Base-by-base conservation (phyloP, 139 green algal genomes). In the Tetraselmis striata region DNA sequence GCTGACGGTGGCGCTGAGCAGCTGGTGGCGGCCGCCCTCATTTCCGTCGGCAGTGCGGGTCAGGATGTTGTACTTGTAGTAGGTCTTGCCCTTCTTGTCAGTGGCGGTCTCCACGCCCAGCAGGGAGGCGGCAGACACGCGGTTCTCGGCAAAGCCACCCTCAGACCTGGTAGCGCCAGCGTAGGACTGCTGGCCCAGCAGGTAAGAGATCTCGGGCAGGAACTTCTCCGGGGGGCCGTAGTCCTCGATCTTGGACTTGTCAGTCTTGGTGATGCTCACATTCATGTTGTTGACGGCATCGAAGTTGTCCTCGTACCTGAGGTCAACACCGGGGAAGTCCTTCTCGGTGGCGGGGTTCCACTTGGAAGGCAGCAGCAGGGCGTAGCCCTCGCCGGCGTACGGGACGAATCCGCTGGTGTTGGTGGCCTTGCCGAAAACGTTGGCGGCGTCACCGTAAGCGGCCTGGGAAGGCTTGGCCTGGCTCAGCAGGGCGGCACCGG, bases 271-370 rank as follows among this genome's bases (percentile, higher is more conserved):
- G 28, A 81, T 84, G 30, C 97, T 89, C 26, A 99, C 92, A 23
- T 89, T 31, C 59, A 98, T 29, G 90, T 98, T 97, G 93, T 96
- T 97, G 30, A 96, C 92, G 59, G 91, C 89, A 77, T 98, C 95
- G 84, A 89, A 90, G 92, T 98, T 99, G 93, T 99, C 96, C 92
- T 98, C 95, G 84, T 97, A 98, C 76, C 92, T 94, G 88, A 28
- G 59, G 5, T 91, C 84, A 23, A 89, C 77, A 80, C 89, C 90
- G 23, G 86, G 85, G 93, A 94, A 97, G 81, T 98, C 94, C n/a
- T 82, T 79, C 92, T 99, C 95, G 89, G 93, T 96, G 86, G 87
- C 93, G 67, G 97, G 95, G 92, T 98, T 98, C 95, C 94, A 99
- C 93, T 97, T 98, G 86, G 90, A 86, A 75, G 97, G 97, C 78